Conservation (phyloP, 2,329 filamentous ascomycete genomes). For the Dactylellina leptospora region DNA sequence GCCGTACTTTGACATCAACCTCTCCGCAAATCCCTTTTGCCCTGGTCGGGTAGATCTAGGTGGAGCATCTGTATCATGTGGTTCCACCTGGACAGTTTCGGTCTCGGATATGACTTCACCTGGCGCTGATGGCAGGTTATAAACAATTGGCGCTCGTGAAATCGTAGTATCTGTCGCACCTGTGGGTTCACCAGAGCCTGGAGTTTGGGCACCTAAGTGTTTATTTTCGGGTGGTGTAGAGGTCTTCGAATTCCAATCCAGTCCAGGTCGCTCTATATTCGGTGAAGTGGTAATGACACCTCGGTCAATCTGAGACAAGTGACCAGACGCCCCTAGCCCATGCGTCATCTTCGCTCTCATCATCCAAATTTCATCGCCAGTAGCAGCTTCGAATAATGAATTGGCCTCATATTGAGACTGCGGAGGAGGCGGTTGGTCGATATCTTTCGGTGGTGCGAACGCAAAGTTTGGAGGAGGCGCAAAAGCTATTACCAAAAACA, state of each 20-base stretch:
- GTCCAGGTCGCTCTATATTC: background rate
- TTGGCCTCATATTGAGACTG: slow-evolving; percentile 61
- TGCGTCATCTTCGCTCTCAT: slow-evolving; percentile 76
- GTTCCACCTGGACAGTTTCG: slow-evolving; percentile 56
- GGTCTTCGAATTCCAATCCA: background rate
- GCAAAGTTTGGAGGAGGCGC: slow-evolving; percentile 61
- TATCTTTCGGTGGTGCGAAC: slow-evolving; percentile 57
- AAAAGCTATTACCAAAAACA: slow-evolving; percentile 60
- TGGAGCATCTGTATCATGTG: slow-evolving; percentile 2
- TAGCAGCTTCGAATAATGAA: slow-evolving; percentile 58
- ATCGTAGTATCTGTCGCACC: slow-evolving; percentile 68
- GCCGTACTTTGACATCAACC: slow-evolving; percentile 91
- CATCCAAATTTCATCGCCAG: slow-evolving; percentile 60
- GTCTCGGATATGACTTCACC: slow-evolving; percentile 17
- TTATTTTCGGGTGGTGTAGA: background rate
- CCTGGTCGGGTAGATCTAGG: slow-evolving; percentile 74
- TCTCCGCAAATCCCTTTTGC: slow-evolving; percentile 83
- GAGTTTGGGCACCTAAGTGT: background rate
- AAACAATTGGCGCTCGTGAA: slow-evolving; percentile 79
- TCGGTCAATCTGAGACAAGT: too few species aligned
- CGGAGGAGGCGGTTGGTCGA: slow-evolving; percentile 65
- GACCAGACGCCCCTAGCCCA: slow-evolving; percentile 68
- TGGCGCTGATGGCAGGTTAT: slow-evolving; percentile 65
- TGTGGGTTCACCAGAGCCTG: background rate
- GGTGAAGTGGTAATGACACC: slow-evolving; percentile 50